Evolutionary conservation across 345 rosid genomes (phyloP).

Genomic region (Balakata baccata): DNA sequence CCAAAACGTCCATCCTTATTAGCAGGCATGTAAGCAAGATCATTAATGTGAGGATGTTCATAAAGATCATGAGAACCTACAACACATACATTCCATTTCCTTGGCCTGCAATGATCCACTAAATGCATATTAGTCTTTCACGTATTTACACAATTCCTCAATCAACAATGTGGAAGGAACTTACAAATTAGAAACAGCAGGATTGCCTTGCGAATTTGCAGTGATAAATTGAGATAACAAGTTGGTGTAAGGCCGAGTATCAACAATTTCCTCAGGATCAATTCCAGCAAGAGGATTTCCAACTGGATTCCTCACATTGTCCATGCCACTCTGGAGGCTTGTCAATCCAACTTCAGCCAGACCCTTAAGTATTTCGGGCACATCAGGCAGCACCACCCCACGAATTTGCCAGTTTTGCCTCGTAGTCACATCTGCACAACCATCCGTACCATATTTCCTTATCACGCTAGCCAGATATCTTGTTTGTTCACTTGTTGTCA

Average conservation of each 20-base stretch:
- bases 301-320: slow-evolving; percentile 93
- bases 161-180: slow-evolving; percentile 18
- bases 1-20: slow-evolving; percentile 69
- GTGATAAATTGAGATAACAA: slow-evolving; percentile 76
- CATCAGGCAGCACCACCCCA: slow-evolving; percentile 82
- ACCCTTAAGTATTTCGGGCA: slow-evolving; percentile 78
- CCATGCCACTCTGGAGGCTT: slow-evolving; percentile 95
- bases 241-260: slow-evolving; percentile 80
- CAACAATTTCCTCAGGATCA: slow-evolving; percentile 82
- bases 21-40: slow-evolving; percentile 96
- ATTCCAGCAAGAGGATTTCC: slow-evolving; percentile 94
- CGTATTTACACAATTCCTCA: neutral
- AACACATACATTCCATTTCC: slow-evolving; percentile 96
- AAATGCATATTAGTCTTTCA: neutral
- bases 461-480: slow-evolving; percentile 82
- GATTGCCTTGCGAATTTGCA: slow-evolving; percentile 68
- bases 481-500: slow-evolving; percentile 85
- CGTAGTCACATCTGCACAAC: slow-evolving; percentile 90
- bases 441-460: slow-evolving; percentile 83
- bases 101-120: slow-evolving; percentile 53
- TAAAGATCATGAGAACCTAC: slow-evolving; percentile 90
- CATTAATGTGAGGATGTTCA: slow-evolving; percentile 97
- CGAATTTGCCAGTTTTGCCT: slow-evolving; percentile 98
- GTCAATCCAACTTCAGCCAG: slow-evolving; percentile 78
- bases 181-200: slow-evolving; percentile 69